Conservation (phyloP, 176 grass and related monocot species). For the Eragrostis nindensis region DNA sequence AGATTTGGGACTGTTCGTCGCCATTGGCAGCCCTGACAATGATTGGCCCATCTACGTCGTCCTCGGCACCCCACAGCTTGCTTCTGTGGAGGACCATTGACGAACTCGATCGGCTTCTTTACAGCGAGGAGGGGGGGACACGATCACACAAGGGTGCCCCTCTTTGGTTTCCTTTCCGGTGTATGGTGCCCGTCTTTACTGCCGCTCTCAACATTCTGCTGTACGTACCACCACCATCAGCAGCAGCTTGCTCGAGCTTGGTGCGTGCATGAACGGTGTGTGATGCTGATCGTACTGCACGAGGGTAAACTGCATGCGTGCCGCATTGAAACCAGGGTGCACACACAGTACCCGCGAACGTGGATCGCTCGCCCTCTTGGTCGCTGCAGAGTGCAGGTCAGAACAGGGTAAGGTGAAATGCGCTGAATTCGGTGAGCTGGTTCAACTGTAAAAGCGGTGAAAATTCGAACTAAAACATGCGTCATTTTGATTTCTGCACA, state of each 20-base stretch:
- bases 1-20: conserved; percentile 18
- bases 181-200: neutral
- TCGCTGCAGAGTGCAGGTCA: neutral
- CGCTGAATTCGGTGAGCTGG: neutral
- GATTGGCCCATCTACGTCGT: conserved; percentile 2
- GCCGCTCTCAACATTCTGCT: conserved; percentile 7
- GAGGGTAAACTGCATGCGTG: neutral
- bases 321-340: conserved; percentile 14
- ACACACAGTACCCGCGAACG: neutral
- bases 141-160: neutral
- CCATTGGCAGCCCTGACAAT: conserved; percentile 28
- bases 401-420: neutral
- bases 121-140: conserved; percentile 4
- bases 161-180: conserved; percentile 29
- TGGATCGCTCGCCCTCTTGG: neutral
- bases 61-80: conserved; percentile 15
- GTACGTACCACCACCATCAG: neutral
- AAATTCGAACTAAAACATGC: neutral
- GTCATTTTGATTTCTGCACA: neutral
- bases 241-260: neutral
- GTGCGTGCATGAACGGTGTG: neutral
- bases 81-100: neutral
- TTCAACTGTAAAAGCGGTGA: neutral
- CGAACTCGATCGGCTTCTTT: neutral
- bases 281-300: conserved; percentile 9